Conservation (phyloP, 225 moss, liverwort and hornwort species). For the Polytrichum formosum region DNA sequence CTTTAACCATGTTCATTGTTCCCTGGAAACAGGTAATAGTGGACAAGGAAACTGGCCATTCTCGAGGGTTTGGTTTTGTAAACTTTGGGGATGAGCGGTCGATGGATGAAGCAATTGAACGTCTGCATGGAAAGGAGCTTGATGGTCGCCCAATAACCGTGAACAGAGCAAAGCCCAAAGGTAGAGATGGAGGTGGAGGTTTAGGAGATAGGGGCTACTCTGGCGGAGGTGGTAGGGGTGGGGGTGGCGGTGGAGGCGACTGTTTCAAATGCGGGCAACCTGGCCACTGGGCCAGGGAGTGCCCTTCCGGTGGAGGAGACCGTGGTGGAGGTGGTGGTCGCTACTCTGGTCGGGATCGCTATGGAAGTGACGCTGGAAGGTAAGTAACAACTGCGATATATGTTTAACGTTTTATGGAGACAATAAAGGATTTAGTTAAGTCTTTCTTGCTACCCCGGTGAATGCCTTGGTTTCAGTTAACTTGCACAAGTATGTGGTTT, state of each 20-base stretch:
- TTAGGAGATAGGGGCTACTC: slow-evolving; percentile 42
- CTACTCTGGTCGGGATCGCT: slow-evolving; percentile 56
- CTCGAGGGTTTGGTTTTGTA: slow-evolving; percentile 62
- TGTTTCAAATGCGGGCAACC: no score
- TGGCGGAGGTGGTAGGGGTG: slow-evolving; percentile 70
- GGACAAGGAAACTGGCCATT: slow-evolving; percentile 61
- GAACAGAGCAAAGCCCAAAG: slow-evolving; percentile 54
- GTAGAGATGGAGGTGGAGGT: slow-evolving; percentile 47
- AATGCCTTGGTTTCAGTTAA: neutral
- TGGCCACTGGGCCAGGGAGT: slow-evolving; percentile 13
- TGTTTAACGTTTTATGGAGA: neutral
- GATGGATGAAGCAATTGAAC: neutral
- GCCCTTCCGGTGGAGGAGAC: slow-evolving; percentile 53
- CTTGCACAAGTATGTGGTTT: neutral
- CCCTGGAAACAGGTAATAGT: slow-evolving; percentile 39
- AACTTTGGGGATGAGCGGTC: slow-evolving; percentile 58
- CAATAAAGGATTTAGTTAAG: neutral
- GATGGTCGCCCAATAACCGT: no score
- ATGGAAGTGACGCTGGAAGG: slow-evolving; percentile 50
- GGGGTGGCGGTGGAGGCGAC: slow-evolving; percentile 54
- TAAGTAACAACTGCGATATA: slow-evolving; percentile 9
- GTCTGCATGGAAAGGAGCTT: no score
- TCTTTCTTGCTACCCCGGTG: neutral
- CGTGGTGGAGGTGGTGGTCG: slow-evolving; percentile 61
- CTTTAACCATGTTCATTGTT: neutral